Base-by-base conservation (phyloP, 352 stramenopile genomes). In the Globisporangium barbulae region DNA sequence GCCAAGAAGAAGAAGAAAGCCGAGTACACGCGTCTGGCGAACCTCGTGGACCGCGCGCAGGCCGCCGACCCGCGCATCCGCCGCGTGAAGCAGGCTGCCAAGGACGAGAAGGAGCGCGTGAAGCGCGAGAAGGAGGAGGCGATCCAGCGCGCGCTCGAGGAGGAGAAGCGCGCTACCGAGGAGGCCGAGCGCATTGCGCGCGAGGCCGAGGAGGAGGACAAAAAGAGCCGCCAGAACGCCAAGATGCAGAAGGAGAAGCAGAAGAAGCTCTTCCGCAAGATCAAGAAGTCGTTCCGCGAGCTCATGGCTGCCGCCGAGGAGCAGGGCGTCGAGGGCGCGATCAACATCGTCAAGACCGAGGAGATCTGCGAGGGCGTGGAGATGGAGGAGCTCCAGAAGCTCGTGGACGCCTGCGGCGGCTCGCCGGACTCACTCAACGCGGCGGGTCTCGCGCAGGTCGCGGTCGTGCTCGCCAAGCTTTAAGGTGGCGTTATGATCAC, bases 1-100 rank as follows among this genome's bases (percentile, higher is more conserved):
- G 83, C 82, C 56, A 94, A 94, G 82, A 94, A 94, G 80, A 90
- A 88, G 76, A 94, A 94, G 83, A 94, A 94, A 70, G 82, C 88
- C 70, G 85, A 94, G 72, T 94, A 94, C 74, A 76, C 75, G 17
- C 85, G 85, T 73, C 79, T 94, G 0, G 83, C 83, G 53, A 89
- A 78, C 64, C 75, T 94, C 15, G 83, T 94, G 47, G 85, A 94
- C 74, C 83, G 85, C 61, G 85, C 85, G 19, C 72, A 90, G 53
- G 81, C 85, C 28, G 76, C 71, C 30, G 85, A 94, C 57, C 85
- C 85, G 53, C 85, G 85, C 19, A 90, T 94, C 59, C 83, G 83
- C 31, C 83, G 83, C 52, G 81, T 93, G 37, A 94, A 94, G 65
- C 85, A 91, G 65, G 81, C 83, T 30, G 85, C 89, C 66, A 94